A percentile compares a stretch with the other conserved stretches of the same genome.
phyloP scores from a whole-genome alignment of 2,329 filamentous ascomycete species.

The Pyrenochaeta sp. region DNA sequence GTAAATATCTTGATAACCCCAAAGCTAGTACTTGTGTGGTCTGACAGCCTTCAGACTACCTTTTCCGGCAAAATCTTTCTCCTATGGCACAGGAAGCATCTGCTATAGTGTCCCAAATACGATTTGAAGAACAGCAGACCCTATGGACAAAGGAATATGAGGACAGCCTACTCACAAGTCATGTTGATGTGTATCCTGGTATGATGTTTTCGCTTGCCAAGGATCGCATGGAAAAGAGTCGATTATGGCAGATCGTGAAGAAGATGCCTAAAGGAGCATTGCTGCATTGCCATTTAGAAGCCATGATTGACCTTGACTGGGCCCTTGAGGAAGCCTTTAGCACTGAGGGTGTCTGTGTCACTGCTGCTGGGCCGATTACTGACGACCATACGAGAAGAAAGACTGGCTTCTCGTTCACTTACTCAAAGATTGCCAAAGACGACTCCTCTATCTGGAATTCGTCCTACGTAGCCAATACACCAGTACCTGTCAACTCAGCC shows the following conservation, averaged over 20 bases:
- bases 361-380: slow-evolving; percentile 65
- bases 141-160: slow-evolving; percentile 81
- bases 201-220: slow-evolving; percentile 95
- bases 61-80: slow-evolving; percentile 78
- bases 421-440: slow-evolving; percentile 51
- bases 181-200: slow-evolving; percentile 77
- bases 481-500: slow-evolving; percentile 67
- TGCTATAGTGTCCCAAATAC: slow-evolving; percentile 80
- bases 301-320: slow-evolving; percentile 88
- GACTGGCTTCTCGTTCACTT: slow-evolving; percentile 67
- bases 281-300: slow-evolving; percentile 87
- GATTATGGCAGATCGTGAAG: slow-evolving; percentile 84
- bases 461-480: slow-evolving; percentile 67
- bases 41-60: slow-evolving; percentile 63
- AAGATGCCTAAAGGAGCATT: slow-evolving; percentile 89
- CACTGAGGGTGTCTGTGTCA: slow-evolving; percentile 77
- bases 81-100: slow-evolving; percentile 81
- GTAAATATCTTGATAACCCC: slow-evolving; percentile 31
- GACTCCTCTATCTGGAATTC: slow-evolving; percentile 70
- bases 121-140: slow-evolving; percentile 76
- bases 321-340: slow-evolving; percentile 75
- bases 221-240: slow-evolving; percentile 83
- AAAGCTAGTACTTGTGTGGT: slow-evolving; percentile 8
- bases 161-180: slow-evolving; percentile 70
- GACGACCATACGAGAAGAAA: slow-evolving; percentile 63